Evolutionary conservation across 2,329 filamentous ascomycete genomes (phyloP).

Genomic region (Cytospora schulzeri): DNA sequence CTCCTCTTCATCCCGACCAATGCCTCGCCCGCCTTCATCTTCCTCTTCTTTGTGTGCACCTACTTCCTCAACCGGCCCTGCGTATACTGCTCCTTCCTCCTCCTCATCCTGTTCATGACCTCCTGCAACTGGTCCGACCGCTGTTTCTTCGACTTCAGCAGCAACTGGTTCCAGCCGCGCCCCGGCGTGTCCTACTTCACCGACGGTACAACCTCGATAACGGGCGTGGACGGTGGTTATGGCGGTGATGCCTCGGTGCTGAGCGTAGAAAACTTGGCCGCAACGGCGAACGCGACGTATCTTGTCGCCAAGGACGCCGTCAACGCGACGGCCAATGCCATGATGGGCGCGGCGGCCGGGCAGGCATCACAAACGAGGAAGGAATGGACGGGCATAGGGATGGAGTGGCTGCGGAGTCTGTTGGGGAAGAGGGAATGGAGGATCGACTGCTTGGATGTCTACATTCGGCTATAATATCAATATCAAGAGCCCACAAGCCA

Average conservation of each 20-base stretch:
- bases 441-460: conserved; percentile 87
- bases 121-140: conserved; percentile 87
- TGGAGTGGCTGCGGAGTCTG: conserved; percentile 84
- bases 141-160: conserved; percentile 89
- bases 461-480: conserved; percentile 67
- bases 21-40: conserved; percentile 81
- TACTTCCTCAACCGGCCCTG: conserved; percentile 97
- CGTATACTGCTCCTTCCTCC: conserved; percentile 95
- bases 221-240: background rate
- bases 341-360: conserved; percentile 69
- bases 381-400: conserved; percentile 75
- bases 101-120: conserved; percentile 91
- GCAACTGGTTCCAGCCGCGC: conserved; percentile 92
- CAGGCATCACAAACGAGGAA: conserved; percentile 56
- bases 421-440: conserved; percentile 85
- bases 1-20: conserved; percentile 88
- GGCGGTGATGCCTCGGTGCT: conserved; percentile 32
- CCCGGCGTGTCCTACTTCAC: conserved; percentile 43
- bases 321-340: conserved; percentile 69
- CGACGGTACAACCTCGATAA: conserved; percentile 30
- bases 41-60: conserved; percentile 87
- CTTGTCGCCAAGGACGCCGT: conserved; percentile 52
- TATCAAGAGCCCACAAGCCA: background rate
- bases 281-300: conserved; percentile 49
- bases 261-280: conserved; percentile 30